These are phyloP conservation scores for Fraxinus floribunda DNA, from an alignment of 305 asterid species.

Conservation along the genomic window DNA sequence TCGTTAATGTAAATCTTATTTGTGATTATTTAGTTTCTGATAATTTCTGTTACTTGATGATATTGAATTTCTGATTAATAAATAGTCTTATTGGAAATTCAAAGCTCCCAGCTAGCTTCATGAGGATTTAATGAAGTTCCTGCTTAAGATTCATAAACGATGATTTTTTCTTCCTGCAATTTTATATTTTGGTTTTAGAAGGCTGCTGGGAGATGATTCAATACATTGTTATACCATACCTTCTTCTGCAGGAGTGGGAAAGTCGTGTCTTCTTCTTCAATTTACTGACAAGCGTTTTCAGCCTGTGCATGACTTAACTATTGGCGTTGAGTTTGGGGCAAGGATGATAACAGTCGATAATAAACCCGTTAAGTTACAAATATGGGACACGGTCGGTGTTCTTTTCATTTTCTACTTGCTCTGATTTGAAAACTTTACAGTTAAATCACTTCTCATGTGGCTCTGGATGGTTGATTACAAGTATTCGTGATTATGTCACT, in stretches of 20 bases:
- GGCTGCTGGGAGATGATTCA: neutral
- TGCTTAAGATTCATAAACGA: neutral
- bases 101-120: neutral
- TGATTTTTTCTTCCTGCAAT: neutral
- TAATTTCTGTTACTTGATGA: neutral
- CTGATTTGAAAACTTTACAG: neutral
- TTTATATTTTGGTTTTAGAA: neutral
- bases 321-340: conserved; percentile 72
- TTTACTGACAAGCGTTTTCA: conserved; percentile 69
- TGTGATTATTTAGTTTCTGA: neutral
- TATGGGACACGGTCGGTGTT: conserved; percentile 60
- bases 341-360: conserved; percentile 60
- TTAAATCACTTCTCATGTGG: neutral
- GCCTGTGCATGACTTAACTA: conserved; percentile 68
- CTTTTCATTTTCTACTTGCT: neutral
- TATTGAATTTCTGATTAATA: neutral
- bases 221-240: neutral
- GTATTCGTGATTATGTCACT: neutral
- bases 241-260: conserved; percentile 53
- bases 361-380: conserved; percentile 63
- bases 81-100: neutral
- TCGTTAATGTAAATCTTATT: neutral
- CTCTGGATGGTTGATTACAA: neutral
- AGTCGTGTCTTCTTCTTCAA: conserved; percentile 64
- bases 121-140: neutral